phyloP scores from a whole-genome alignment of 768 basidiomycete genomes.

The Lactarius evosmus region DNA sequence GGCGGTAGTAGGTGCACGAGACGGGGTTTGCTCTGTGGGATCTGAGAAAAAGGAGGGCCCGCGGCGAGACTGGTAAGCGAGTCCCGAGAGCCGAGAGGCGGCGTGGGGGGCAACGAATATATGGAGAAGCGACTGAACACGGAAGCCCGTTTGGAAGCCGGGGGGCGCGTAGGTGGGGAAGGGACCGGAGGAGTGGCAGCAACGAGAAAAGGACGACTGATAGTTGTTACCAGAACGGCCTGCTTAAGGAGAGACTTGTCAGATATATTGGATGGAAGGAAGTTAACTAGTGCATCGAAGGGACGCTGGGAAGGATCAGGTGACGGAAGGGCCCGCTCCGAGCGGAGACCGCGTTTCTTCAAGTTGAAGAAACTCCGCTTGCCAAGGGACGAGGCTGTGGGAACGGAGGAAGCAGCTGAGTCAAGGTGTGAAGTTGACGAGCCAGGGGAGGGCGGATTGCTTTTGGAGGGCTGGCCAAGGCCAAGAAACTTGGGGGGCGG shows the following conservation, averaged over 20 bases:
- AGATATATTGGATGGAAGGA: slow-evolving; percentile 33
- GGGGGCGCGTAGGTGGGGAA: slow-evolving; percentile 14
- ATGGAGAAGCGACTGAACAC: slow-evolving; percentile 22
- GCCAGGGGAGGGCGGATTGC: slow-evolving; percentile 4
- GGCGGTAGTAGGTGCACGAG: slow-evolving; percentile 37
- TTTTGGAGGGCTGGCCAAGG: slow-evolving; percentile 1
- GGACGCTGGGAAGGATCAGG: slow-evolving; percentile 37
- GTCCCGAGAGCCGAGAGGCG: slow-evolving; percentile 27
- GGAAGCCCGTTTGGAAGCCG: slow-evolving; percentile 8
- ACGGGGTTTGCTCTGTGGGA: slow-evolving; percentile 29
- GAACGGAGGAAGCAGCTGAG: neutral
- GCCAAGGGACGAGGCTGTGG: slow-evolving; percentile 4
- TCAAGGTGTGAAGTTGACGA: neutral
- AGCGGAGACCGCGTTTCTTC: slow-evolving; percentile 16
- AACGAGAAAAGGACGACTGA: slow-evolving; percentile 38
- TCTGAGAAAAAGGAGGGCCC: neutral
- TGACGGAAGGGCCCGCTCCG: slow-evolving; percentile 26
- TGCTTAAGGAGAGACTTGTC: slow-evolving; percentile 39
- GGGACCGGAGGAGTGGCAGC: slow-evolving; percentile 23
- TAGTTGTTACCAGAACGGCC: slow-evolving; percentile 41
- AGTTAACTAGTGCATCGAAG: slow-evolving; percentile 41
- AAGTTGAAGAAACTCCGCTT: neutral
- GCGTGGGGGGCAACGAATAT: slow-evolving; percentile 29
- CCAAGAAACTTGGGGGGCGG: slow-evolving; percentile 30
- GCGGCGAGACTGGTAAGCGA: slow-evolving; percentile 22